Base-by-base conservation (phyloP, 345 rosid genomes). In the Eucalyptus marginata region DNA sequence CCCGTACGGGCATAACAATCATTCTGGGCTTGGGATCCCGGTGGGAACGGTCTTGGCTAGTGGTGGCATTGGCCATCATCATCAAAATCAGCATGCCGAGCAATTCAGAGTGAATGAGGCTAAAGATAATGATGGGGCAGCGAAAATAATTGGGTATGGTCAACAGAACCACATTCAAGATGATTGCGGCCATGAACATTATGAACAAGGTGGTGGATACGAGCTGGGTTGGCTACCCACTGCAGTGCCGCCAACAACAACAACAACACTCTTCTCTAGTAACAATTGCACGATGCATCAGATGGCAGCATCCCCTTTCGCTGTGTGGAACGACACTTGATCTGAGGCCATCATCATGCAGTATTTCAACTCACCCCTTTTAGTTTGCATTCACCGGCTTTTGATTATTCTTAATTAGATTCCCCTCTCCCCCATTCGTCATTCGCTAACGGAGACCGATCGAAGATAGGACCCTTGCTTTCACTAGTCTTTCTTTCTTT, bases 21-120 rank as follows among this genome's bases (percentile, higher is more conserved):
- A 90, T 51, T 89, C 94, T 27, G 93, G 94, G 90, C 86, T 89
- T 91, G 76, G 93, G 92, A 87, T 93, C 93, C 89, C 89, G n/a
- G 85, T 87, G 93, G 43, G 95, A 93, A 36, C 96, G 88, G 62
- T 86, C 90, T 71, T 87, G 92, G 25, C 22, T 86, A 3, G 86
- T 87, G 3, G 80, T 59, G 89, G 92, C 88, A 54, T 90, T 87
- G 89, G 91, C 29, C 83, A 40, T 40, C 83, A 36, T 76, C 83
- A 40, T 76, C 83, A 76, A 76, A 76, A 76, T 40, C 83, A 76
- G 47, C 83, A 76, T 40, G 47, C 83, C 29, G 83, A 76, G 83
- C 47, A 40, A 76, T 76, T 40, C 47, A 20, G 83, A 76, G 83
- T 40, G 83, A 40, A 76, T 22, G 83, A 40, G 15, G 27, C 47